Conservation (phyloP, 139 green algal genomes). For the Dunaliella primolecta region DNA sequence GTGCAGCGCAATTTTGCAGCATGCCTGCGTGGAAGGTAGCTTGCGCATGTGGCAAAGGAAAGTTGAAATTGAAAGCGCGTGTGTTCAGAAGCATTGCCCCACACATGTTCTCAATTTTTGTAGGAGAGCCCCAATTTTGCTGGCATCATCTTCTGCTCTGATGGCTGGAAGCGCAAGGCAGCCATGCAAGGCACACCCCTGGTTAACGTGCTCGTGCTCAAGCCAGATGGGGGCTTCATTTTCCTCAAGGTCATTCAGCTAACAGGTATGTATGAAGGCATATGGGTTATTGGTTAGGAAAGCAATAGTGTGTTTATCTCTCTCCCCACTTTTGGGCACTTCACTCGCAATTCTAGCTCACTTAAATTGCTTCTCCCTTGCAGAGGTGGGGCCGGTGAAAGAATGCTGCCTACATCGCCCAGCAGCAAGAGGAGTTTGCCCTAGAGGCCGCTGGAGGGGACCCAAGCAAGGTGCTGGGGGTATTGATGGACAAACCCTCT, state of each 20-base stretch:
- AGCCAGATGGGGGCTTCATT: not conserved
- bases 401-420: not conserved
- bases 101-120: not conserved
- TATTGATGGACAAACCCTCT: not conserved
- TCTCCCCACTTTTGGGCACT: no score
- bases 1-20: not conserved
- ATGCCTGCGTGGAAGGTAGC: no score
- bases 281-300: no score
- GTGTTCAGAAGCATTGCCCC: not conserved
- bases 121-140: not conserved
- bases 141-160: not conserved
- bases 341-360: no score
- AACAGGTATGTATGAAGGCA: no score
- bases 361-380: no score
- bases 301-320: no score
- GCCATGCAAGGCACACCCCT: not conserved
- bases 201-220: not conserved
- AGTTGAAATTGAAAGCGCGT: not conserved
- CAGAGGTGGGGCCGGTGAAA: no score
- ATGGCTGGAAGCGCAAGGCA: not conserved
- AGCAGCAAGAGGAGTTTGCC: not conserved
- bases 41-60: not conserved
- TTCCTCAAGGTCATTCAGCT: not conserved
- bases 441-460: not conserved
- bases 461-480: not conserved